Conservation (phyloP, 1,139 yeast species). For the Tardiomyces blankii region DNA sequence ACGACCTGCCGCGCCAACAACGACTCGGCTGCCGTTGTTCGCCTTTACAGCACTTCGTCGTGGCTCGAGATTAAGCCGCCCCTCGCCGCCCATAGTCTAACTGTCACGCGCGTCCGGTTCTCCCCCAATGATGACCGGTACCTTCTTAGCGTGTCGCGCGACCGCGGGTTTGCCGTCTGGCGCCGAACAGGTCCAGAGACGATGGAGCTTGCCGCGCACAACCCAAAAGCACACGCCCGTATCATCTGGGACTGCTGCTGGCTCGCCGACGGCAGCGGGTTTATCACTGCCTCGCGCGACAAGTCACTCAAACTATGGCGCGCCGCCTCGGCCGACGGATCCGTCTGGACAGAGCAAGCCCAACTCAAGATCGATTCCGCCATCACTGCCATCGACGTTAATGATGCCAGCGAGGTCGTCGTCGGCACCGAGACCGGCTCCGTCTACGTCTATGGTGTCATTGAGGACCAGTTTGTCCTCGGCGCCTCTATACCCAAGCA, state of each 20-base stretch:
- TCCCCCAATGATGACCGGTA: conserved; percentile 60
- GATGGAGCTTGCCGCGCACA: conserved; percentile 21
- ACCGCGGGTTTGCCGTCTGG: conserved; percentile 81
- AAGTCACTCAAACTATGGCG: conserved; percentile 59
- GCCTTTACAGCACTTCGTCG: conserved; percentile 55
- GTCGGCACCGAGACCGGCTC: conserved; percentile 68
- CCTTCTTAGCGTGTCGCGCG: conserved; percentile 78
- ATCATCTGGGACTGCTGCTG: conserved; percentile 95
- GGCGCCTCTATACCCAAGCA: conserved; percentile 14
- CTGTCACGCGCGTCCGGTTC: conserved; percentile 74
- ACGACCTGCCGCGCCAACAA: conserved; percentile 89
- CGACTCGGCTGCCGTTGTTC: conserved; percentile 71
- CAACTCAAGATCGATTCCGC: conserved; percentile 32
- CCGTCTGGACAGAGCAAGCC: background rate
- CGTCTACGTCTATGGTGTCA: conserved; percentile 25
- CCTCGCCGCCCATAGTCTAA: conserved; percentile 60
- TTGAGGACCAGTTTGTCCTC: conserved; percentile 8
- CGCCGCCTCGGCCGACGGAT: conserved; percentile 11
- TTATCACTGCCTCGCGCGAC: conserved; percentile 85
- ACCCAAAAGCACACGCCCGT: conserved; percentile 69
- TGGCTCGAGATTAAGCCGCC: conserved; percentile 49
- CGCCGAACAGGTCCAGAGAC: conserved; percentile 47
- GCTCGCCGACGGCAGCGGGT: conserved; percentile 32
- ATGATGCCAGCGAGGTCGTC: conserved; percentile 33
- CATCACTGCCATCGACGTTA: conserved; percentile 59